Base-by-base conservation (phyloP, 352 stramenopile species). In the Thalassiosira gravida region DNA sequence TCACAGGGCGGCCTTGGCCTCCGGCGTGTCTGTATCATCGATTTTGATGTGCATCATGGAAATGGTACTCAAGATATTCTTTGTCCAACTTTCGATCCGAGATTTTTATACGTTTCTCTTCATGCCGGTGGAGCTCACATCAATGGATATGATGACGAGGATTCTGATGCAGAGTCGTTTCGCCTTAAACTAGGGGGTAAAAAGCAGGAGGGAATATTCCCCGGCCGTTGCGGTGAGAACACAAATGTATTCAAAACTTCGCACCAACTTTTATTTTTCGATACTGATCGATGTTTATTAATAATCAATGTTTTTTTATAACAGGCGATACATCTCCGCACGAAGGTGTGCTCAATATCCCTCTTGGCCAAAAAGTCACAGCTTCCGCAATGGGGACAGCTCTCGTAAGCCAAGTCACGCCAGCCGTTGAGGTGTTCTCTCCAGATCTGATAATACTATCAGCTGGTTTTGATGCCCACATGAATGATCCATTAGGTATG, bases 21-120 rank as follows among this genome's bases (percentile, higher is more conserved):
- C 25, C 78, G 96, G 39, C 90, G 92, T 46, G 94, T 98, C 7
- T 97, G 95, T 50, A 96, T 99, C 32, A 92, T 99, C 29, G 97
- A 99, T 76, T 98, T 99, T 93, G 97, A 99, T 83, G 95, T 99
- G 27, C 91, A 95, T 61, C 91, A 95, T 77, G 91, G 91, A 14
- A 95, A 95, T 80, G 91, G 91, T 9, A 95, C 91, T 22, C 89
- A 95, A 61, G 86, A 95, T 75, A 93, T 94, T 59, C 69, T 95
- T 24, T 92, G 88, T 55, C 83, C 81, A 24, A 91, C 85, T 3
- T 91, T 91, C 68, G 89, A 94, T 78, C 87, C 91, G 24, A 72
- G 88, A 27, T 94, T 92, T 67, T 69, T 95, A 5, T 95, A 94
- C 53, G 77, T 95, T 46, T 92, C 84, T 24, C 74, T 92, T 42